Conservation (phyloP, 352 stramenopile genomes). For the Globisporangium carolinianum region DNA sequence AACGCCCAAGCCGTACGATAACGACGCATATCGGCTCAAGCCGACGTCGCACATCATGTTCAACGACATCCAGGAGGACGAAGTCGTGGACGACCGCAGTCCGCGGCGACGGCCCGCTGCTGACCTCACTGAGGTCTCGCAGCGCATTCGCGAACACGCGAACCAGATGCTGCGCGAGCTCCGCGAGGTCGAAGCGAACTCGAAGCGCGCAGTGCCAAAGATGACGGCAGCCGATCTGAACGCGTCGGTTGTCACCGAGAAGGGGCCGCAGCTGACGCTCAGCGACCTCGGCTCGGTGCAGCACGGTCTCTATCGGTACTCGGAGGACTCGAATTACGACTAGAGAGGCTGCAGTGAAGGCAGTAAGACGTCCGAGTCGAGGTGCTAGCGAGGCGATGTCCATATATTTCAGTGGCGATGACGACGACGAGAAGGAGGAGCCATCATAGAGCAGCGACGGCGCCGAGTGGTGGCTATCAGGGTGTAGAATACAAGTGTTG, state of each 20-base stretch:
- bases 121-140: constrained; percentile 48
- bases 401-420: too few relatives aligned
- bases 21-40: constrained; percentile 7
- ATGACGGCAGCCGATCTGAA: constrained; percentile 51
- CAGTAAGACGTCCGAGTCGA: not conserved
- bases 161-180: constrained; percentile 23
- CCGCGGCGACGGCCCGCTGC: constrained; percentile 6
- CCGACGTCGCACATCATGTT: constrained; percentile 27
- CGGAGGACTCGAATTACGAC: constrained; percentile 20
- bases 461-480: not conserved
- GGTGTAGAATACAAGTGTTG: not conserved
- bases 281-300: constrained; percentile 31
- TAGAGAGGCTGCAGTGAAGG: not conserved
- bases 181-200: constrained; percentile 22
- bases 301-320: constrained; percentile 11
- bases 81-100: constrained; percentile 16
- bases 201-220: constrained; percentile 14
- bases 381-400: too few relatives aligned
- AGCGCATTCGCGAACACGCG: constrained; percentile 43
- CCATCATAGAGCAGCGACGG: not conserved
- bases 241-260: constrained; percentile 19
- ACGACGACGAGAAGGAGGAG: too few relatives aligned
- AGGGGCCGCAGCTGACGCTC: constrained; percentile 30
- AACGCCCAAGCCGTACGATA: constrained; percentile 22
- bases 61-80: constrained; percentile 59